These are phyloP conservation scores for Singerocomus rubriflavus DNA, from an alignment of 1,284 basidiomycete species.

Conservation along the genomic window DNA sequence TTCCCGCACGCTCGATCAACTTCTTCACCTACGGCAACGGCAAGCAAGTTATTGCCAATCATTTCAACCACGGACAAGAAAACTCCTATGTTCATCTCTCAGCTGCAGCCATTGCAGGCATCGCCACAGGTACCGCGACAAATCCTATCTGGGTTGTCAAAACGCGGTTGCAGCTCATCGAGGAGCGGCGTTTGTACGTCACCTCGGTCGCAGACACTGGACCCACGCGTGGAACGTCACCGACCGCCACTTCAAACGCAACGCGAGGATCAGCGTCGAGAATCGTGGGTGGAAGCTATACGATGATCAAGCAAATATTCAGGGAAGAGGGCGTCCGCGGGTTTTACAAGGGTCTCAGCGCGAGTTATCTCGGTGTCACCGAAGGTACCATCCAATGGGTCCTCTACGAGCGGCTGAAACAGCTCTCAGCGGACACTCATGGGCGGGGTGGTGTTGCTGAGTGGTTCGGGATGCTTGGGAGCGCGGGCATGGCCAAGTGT, in stretches of 20 bases:
- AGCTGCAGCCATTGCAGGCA: conserved; percentile 84
- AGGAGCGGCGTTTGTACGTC: conserved; percentile 25
- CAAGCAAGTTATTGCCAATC: conserved; percentile 84
- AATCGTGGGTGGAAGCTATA: conserved; percentile 53
- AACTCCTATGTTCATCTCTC: conserved; percentile 83
- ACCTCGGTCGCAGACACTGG: not conserved
- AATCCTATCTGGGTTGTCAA: conserved; percentile 99
- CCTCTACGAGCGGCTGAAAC: conserved; percentile 87
- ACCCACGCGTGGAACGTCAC: not conserved
- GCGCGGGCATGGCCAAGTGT: conserved; percentile 92
- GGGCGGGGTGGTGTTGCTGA: conserved; percentile 55
- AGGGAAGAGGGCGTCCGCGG: conserved; percentile 82
- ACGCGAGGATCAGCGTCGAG: conserved; percentile 13
- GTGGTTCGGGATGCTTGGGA: conserved; percentile 83
- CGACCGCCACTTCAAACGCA: not conserved
- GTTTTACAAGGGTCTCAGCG: conserved; percentile 93
- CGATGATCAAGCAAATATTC: conserved; percentile 72
- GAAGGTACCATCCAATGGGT: conserved; percentile 99
- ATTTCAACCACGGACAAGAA: conserved; percentile 82
- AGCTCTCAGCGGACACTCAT: conserved; percentile 51
- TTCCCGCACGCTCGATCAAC: conserved; percentile 95
- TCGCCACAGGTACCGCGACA: conserved; percentile 86
- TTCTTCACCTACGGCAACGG: conserved; percentile 99
- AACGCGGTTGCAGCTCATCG: conserved; percentile 82
- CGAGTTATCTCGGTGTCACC: conserved; percentile 93